Percentiles rank a stretch among this genome's conserved stretches.
These are phyloP conservation scores for Ampelocalamus luodianensis DNA, from an alignment of 176 grass and related monocot species.

Conservation along the genomic window DNA sequence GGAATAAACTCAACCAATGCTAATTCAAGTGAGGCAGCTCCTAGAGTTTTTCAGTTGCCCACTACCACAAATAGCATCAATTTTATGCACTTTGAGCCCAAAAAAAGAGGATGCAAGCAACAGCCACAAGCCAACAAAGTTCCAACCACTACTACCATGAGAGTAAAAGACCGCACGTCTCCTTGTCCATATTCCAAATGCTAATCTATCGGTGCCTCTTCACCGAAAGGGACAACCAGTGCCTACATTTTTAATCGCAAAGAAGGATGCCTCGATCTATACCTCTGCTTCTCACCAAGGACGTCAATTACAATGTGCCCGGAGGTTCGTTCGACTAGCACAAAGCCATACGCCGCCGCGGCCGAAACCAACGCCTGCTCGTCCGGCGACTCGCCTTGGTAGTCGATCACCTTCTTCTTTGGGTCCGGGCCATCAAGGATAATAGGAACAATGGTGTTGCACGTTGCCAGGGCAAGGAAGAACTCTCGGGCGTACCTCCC, in stretches of 20 bases:
- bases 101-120: constrained; percentile 30
- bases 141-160: neutral
- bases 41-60: constrained; percentile 27
- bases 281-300: constrained; percentile 83
- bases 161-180: constrained; percentile 2
- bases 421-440: constrained; percentile 46
- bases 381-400: constrained; percentile 96
- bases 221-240: neutral
- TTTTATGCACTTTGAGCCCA: neutral
- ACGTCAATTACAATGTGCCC: constrained; percentile 83
- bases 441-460: constrained; percentile 91
- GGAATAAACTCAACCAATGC: neutral
- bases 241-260: constrained; percentile 20
- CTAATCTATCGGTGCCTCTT: constrained; percentile 19
- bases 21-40: constrained; percentile 33
- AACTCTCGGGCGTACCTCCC: constrained; percentile 55
- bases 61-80: constrained; percentile 13
- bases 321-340: constrained; percentile 81
- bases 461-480: constrained; percentile 80
- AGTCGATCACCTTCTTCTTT: constrained; percentile 65
- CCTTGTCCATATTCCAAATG: constrained; percentile 12
- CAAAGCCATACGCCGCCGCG: constrained; percentile 84
- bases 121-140: constrained; percentile 40
- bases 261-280: constrained; percentile 40
- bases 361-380: constrained; percentile 91